A percentile compares a stretch with the other conserved stretches of the same genome.
Conservation (phyloP, 177 flowering plant species). For the Vitis hybrid region DNA sequence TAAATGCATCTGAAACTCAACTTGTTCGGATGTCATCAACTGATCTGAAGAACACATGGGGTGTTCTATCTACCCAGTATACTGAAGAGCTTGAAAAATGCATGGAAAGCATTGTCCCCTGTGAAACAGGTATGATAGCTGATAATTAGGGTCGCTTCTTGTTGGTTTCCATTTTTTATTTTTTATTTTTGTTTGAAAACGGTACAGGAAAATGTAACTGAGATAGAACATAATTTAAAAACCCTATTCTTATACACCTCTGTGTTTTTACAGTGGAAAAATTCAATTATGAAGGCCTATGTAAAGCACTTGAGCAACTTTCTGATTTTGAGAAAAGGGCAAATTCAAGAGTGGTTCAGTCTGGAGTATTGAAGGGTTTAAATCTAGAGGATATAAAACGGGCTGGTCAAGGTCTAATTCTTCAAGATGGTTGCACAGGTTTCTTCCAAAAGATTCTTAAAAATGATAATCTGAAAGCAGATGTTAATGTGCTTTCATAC, state of each 20-base stretch:
- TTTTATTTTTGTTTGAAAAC: too few species aligned
- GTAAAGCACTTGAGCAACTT: slow-evolving; percentile 64
- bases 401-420: slow-evolving; percentile 73
- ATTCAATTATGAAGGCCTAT: slow-evolving; percentile 56
- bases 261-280: slow-evolving; percentile 43
- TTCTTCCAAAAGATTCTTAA: slow-evolving; percentile 66
- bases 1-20: too few species aligned
- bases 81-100: too few species aligned
- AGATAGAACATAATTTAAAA: too few species aligned
- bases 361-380: slow-evolving; percentile 86
- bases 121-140: not conserved
- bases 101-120: not conserved
- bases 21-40: too few species aligned
- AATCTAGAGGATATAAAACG: slow-evolving; percentile 80
- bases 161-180: not conserved
- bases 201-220: too few species aligned
- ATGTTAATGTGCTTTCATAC: slow-evolving; percentile 72
- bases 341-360: slow-evolving; percentile 73
- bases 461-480: slow-evolving; percentile 55
- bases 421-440: slow-evolving; percentile 76
- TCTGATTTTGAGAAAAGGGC: slow-evolving; percentile 83
- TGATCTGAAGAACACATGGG: too few species aligned
- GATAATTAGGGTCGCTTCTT: not conserved
- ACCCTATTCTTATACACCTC: too few species aligned
- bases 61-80: too few species aligned